Evolutionary conservation across 164 flowering plant genomes (phyloP).

Genomic region (Vitis labrusca): DNA sequence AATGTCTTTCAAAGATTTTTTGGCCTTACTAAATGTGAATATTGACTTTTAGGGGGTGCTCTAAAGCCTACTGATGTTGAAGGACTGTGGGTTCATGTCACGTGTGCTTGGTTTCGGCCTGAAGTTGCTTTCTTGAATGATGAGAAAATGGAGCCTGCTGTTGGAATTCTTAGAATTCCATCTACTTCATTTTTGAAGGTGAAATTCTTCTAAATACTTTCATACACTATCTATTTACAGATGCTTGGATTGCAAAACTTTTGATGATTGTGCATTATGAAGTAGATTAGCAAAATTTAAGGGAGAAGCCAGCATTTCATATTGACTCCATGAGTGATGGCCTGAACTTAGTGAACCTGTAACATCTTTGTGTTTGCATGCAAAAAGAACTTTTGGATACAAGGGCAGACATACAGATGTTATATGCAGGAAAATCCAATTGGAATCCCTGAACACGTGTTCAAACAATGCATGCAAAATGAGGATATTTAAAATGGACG

Average conservation of each 20-base stretch:
- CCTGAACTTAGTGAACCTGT: background rate
- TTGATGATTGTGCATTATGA: background rate
- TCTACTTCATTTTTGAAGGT: slow-evolving; percentile 60
- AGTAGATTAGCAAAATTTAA: background rate
- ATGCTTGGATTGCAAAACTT: background rate
- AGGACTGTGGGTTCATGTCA: slow-evolving; percentile 65
- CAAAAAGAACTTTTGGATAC: background rate
- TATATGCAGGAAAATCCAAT: too few species aligned
- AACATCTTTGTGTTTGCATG: background rate
- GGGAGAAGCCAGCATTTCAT: background rate
- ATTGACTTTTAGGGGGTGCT: slow-evolving; percentile 55
- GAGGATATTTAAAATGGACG: too few species aligned
- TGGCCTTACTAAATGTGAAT: slow-evolving; percentile 1
- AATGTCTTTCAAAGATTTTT: background rate
- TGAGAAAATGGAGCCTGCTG: slow-evolving; percentile 74
- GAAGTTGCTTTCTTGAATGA: slow-evolving; percentile 59
- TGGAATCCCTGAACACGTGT: background rate
- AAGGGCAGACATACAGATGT: too few species aligned
- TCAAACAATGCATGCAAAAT: too few species aligned
- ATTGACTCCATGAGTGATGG: background rate
- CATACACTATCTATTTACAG: background rate
- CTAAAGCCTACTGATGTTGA: slow-evolving; percentile 66
- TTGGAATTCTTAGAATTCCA: slow-evolving; percentile 61
- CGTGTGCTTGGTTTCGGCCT: slow-evolving; percentile 77
- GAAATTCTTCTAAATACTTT: background rate